Evolutionary conservation across 805 yeast genomes (phyloP), one percentile per base, ranked within the genome.

Genomic region (Maudiozyma bulderi): DNA sequence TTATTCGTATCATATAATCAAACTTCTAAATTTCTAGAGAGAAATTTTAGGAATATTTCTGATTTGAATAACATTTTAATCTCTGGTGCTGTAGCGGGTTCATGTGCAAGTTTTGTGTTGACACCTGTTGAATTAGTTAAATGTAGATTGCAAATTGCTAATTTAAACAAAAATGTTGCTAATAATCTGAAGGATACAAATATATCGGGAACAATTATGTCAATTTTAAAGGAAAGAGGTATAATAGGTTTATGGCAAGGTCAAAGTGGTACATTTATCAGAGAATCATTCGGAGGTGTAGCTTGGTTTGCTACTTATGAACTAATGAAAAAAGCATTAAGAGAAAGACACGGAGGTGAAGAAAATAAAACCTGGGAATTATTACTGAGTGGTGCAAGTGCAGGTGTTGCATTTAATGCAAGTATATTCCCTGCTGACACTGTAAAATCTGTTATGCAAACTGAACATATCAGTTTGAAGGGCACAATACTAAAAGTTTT

Each of bases 301-400:
- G 82, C 91, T 1, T 90, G 97, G 97, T 90, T 90, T 69, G 91
- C 95, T 0, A 78, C 93, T 14, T 89, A 89, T 64, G 96, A 89
- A 61, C 67, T 74, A 43, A 68, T 78, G 53, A 71, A 73, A 50
- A 52, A 53, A n/a, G 43, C 47, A 20, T 57, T 70, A 54, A 60
- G 48, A 30, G 65, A 58, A 43, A 59, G 58, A 48, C 62, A 60
- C 29, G 45, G 48, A 3, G 54, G 53, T 38, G 46, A 52, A 7
- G 61, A 60, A 8, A 69, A 67, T 40, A 65, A 73, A 8, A 73
- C 78, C 3, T 60, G 75, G 54, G 86, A 85, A 56, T 64, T 82
- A 20, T 68, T 90, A 54, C 50, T 74, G 1, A 83, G 95, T 50
- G 98, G 98, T 46, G 96, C 95, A 0, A 61, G 75, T 46, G 95